Conservation (phyloP, 345 rosid species). For the Kernera saxatilis region DNA sequence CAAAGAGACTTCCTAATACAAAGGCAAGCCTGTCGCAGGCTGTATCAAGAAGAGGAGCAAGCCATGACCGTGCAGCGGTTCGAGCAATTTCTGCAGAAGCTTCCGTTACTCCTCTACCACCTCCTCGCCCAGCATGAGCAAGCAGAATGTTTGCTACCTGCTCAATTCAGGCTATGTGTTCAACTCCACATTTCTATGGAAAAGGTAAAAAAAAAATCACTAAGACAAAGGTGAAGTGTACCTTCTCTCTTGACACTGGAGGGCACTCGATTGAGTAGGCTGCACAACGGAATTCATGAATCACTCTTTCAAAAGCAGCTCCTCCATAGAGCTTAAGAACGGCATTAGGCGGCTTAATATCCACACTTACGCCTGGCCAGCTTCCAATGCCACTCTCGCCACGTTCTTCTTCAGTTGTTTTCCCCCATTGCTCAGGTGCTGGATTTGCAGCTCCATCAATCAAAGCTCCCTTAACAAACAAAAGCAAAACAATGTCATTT, state of each 20-base stretch:
- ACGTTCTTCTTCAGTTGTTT: constrained; percentile 79
- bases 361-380: constrained; percentile 85
- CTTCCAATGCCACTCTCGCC: constrained; percentile 83
- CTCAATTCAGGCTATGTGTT: constrained; percentile 9
- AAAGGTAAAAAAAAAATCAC: too few species aligned
- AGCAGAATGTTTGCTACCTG: constrained; percentile 95
- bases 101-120: constrained; percentile 82
- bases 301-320: constrained; percentile 95
- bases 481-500: constrained; percentile 8
- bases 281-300: constrained; percentile 93
- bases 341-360: constrained; percentile 85
- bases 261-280: constrained; percentile 96
- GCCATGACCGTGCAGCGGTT: constrained; percentile 95
- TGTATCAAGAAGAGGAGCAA: constrained; percentile 92
- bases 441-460: constrained; percentile 99
- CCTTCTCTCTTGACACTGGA: constrained; percentile 92
- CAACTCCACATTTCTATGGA: background rate
- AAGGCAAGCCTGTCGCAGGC: constrained; percentile 92
- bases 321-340: constrained; percentile 92
- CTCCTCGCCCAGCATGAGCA: constrained; percentile 92
- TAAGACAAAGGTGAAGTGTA: constrained; percentile 23
- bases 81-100: constrained; percentile 97
- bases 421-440: constrained; percentile 98
- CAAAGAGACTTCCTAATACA: constrained; percentile 81
- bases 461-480: constrained; percentile 60